Evolutionary conservation across 2,329 filamentous ascomycete genomes (phyloP).

Genomic region (Westerdykella sp.): DNA sequence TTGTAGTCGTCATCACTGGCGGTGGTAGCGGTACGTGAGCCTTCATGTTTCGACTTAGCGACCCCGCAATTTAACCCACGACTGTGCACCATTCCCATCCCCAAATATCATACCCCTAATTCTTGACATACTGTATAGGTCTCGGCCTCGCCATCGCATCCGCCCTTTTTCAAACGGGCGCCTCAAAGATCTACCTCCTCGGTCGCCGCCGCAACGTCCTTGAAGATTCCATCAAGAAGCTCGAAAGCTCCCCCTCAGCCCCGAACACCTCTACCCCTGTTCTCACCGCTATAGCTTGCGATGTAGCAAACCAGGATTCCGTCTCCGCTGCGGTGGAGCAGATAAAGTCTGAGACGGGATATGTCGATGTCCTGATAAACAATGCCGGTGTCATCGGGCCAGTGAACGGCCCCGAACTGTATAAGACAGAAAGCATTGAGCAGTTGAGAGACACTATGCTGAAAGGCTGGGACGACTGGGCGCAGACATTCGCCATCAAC

Average conservation of each 20-base stretch:
- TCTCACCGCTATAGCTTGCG: conserved; percentile 40
- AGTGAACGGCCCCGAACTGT: conserved; percentile 35
- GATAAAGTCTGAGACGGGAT: conserved; percentile 39
- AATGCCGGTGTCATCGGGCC: conserved; percentile 48
- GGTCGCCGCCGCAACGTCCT: conserved; percentile 40
- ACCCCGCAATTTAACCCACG: conserved; percentile 23
- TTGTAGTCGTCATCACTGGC: conserved; percentile 39
- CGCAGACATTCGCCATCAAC: conserved; percentile 39
- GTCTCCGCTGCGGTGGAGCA: conserved; percentile 38
- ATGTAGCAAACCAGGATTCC: conserved; percentile 40
- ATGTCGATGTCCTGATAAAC: conserved; percentile 49
- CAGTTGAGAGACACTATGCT: conserved; percentile 41
- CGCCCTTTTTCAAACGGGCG: conserved; percentile 38
- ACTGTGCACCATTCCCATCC: no score
- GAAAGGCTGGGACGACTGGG: conserved; percentile 30
- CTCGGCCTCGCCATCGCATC: conserved; percentile 38
- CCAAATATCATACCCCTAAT: not conserved
- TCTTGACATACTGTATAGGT: conserved; percentile 15
- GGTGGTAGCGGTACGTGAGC: conserved; percentile 36
- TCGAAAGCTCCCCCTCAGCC: conserved; percentile 28
- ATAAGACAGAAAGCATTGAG: conserved; percentile 40
- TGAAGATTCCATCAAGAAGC: conserved; percentile 33
- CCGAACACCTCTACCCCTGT: conserved; percentile 12
- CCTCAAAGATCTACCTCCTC: conserved; percentile 42
- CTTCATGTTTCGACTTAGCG: conserved; percentile 7